Conservation (phyloP, 192 early-diverging fungal genomes). For the Coemansia sp. region DNA sequence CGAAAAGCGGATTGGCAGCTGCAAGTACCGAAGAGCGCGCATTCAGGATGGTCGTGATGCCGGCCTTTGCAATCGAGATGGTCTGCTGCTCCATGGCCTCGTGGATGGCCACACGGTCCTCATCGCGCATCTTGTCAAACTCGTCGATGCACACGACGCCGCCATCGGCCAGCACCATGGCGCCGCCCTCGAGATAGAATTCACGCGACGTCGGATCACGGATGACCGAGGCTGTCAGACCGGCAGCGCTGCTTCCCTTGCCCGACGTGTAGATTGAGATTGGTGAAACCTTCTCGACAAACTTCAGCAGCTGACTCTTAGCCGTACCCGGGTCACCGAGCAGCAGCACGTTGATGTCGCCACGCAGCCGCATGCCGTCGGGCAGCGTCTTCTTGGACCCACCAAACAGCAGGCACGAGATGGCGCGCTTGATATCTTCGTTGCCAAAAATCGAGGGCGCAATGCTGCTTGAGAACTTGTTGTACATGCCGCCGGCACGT, state of each 20-base stretch:
- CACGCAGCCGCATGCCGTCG: slow-evolving; percentile 94
- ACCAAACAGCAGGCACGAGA: slow-evolving; percentile 91
- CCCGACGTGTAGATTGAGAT: slow-evolving; percentile 99
- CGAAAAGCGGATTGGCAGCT: slow-evolving; percentile 97
- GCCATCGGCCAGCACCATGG: slow-evolving; percentile 98
- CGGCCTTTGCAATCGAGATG: slow-evolving; percentile 99
- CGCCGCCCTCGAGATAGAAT: slow-evolving; percentile 97
- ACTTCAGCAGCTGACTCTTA: slow-evolving; percentile 97
- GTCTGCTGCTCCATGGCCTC: slow-evolving; percentile 99
- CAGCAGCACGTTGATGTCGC: slow-evolving; percentile 96
- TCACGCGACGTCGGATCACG: slow-evolving; percentile 88
- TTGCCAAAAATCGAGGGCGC: slow-evolving; percentile 97
- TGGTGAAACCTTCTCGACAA: slow-evolving; percentile 96
- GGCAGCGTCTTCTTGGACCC: slow-evolving; percentile 95
- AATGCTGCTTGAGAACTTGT: slow-evolving; percentile 87
- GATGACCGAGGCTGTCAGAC: slow-evolving; percentile 97
- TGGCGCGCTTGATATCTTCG: slow-evolving; percentile 96
- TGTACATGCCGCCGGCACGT: slow-evolving; percentile 81
- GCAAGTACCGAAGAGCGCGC: slow-evolving; percentile 95
- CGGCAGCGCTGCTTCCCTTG: slow-evolving; percentile 97
- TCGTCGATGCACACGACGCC: slow-evolving; percentile 99
- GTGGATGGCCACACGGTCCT: slow-evolving; percentile 99
- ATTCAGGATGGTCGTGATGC: slow-evolving; percentile 98
- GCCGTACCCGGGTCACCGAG: slow-evolving; percentile 99
- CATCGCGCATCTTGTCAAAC: slow-evolving; percentile 99